These are phyloP conservation scores for Helminthosporium solani DNA, from an alignment of 2,329 filamentous ascomycete species.

Conservation along the genomic window DNA sequence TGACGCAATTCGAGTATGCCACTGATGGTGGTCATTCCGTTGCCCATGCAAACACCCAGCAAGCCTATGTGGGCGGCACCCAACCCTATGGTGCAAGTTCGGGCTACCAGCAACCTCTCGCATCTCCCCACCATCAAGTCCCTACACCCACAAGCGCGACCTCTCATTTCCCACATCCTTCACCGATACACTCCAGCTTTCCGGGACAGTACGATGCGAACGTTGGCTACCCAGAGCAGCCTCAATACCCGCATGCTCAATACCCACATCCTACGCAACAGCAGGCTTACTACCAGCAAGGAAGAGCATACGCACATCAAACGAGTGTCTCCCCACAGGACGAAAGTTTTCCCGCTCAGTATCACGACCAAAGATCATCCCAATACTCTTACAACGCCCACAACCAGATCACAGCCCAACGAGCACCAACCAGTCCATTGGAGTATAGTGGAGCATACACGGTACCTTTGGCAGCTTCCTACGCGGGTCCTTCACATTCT, in stretches of 20 bases:
- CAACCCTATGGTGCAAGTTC: slow-evolving; percentile 26
- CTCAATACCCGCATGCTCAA: slow-evolving; percentile 25
- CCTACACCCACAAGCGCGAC: slow-evolving; percentile 29
- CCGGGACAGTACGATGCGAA: slow-evolving; percentile 23
- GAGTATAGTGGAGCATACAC: slow-evolving; percentile 25
- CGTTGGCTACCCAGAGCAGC: slow-evolving; percentile 18
- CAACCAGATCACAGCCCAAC: slow-evolving; percentile 20
- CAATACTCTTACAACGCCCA: slow-evolving; percentile 28
- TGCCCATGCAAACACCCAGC: slow-evolving; percentile 15
- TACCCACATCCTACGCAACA: slow-evolving; percentile 27
- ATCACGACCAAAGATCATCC: slow-evolving; percentile 19
- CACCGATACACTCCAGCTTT: slow-evolving; percentile 28
- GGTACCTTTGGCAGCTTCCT: slow-evolving; percentile 22
- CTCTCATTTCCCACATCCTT: slow-evolving; percentile 38
- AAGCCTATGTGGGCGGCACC: slow-evolving; percentile 15
- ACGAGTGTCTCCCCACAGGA: slow-evolving; percentile 23
- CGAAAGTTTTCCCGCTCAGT: slow-evolving; percentile 25
- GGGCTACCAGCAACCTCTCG: slow-evolving; percentile 31
- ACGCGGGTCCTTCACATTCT: slow-evolving; percentile 30
- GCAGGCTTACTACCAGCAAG: slow-evolving; percentile 28
- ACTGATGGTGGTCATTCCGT: slow-evolving; percentile 16
- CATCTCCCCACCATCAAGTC: slow-evolving; percentile 34
- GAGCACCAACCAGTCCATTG: slow-evolving; percentile 17
- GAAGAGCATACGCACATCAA: slow-evolving; percentile 24
- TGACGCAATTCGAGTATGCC: slow-evolving; percentile 31